Evolutionary conservation across 352 stramenopile genomes (phyloP).

Genomic region (Elongisporangium anandrum): DNA sequence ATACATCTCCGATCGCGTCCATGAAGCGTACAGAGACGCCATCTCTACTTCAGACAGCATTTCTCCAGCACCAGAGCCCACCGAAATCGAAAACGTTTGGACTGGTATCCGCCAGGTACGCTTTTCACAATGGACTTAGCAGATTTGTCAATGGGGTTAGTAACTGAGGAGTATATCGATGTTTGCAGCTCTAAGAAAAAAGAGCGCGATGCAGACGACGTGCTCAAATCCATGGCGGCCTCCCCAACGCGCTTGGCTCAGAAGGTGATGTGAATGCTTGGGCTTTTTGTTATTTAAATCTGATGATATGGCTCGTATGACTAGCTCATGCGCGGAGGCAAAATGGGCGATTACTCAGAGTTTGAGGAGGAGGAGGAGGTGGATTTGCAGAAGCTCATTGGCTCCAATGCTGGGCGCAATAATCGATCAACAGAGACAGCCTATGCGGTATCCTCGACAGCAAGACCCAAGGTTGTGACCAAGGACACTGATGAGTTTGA

Average conservation of each 20-base stretch:
- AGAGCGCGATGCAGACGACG: constrained; percentile 33
- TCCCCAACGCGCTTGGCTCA: constrained; percentile 50
- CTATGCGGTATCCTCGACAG: neutral
- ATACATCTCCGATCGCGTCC: neutral
- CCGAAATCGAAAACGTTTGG: constrained; percentile 50
- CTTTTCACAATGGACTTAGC: too few species aligned
- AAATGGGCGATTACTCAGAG: constrained; percentile 74
- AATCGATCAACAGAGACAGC: constrained; percentile 2
- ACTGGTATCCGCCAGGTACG: constrained; percentile 41
- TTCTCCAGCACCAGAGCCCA: constrained; percentile 50
- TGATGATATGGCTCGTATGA: constrained; percentile 2
- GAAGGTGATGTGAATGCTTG: constrained; percentile 32
- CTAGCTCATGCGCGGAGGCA: constrained; percentile 65
- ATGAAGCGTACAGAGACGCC: constrained; percentile 25
- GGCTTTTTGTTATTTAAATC: constrained; percentile 1
- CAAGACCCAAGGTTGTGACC: neutral
- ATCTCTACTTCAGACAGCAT: constrained; percentile 54
- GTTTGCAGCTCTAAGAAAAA: constrained; percentile 57
- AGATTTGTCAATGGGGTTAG: too few species aligned
- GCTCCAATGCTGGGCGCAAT: constrained; percentile 10
- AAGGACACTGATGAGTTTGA: constrained; percentile 59
- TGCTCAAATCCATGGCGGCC: constrained; percentile 60
- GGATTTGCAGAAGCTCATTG: constrained; percentile 75
- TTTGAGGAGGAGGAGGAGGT: constrained; percentile 80
- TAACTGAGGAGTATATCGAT: too few species aligned